Evolutionary conservation across 1,284 basidiomycete species (phyloP).

Genomic region (Sutorius eximius): DNA sequence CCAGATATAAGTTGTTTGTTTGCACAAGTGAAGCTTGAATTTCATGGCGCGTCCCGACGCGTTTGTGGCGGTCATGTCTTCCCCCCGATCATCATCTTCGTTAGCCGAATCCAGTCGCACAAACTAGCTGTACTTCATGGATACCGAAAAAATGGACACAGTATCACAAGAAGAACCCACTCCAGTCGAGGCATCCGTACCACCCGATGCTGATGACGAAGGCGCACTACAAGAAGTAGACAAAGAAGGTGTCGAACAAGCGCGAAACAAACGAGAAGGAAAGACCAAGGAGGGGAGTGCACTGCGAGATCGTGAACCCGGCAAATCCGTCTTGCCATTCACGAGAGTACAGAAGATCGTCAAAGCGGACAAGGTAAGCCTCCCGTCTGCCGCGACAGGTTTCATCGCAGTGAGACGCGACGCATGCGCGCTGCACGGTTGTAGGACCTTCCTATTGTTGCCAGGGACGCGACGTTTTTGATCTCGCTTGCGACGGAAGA

Average conservation of each 20-base stretch:
- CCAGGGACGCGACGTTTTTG: constrained; percentile 69
- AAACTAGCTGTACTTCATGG: constrained; percentile 13
- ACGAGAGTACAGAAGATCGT: constrained; percentile 76
- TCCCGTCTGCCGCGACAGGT: neutral
- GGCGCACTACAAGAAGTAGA: neutral
- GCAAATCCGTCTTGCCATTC: constrained; percentile 68
- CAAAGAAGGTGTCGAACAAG: constrained; percentile 6
- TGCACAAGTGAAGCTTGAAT: neutral
- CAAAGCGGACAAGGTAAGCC: constrained; percentile 70
- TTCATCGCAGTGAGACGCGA: neutral
- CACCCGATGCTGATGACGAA: constrained; percentile 16
- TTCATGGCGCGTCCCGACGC: neutral
- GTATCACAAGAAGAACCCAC: constrained; percentile 8
- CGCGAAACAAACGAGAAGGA: constrained; percentile 18
- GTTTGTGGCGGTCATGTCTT: constrained; percentile 5
- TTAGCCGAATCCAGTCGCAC: neutral
- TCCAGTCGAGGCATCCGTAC: constrained; percentile 2
- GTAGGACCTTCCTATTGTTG: constrained; percentile 72
- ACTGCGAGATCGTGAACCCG: constrained; percentile 44
- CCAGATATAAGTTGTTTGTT: too few species aligned
- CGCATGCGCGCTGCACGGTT: neutral
- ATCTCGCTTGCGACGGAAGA: constrained; percentile 78
- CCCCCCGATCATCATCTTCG: neutral
- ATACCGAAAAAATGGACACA: constrained; percentile 4
- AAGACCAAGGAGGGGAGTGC: constrained; percentile 21